Conservation (phyloP, 495 filamentous ascomycete species). For the Aspergillus indologenus region DNA sequence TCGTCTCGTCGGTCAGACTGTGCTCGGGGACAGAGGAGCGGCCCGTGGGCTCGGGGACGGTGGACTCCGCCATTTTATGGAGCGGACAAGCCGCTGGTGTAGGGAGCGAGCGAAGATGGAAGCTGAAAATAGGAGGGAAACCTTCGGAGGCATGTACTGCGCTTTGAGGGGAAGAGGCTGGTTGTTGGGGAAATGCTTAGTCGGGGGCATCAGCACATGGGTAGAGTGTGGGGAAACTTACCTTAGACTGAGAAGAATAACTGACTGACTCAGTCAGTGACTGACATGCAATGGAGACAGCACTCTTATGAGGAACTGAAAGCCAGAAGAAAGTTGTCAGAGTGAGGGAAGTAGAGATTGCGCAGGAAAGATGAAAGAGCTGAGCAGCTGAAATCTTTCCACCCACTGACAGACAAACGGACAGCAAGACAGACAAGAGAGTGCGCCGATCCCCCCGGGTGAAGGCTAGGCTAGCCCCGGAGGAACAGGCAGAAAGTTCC, state of each 20-base stretch:
- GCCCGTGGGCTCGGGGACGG: slow-evolving; percentile 23
- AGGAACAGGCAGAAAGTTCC: neutral
- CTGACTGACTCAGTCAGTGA: neutral
- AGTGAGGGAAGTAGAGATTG: neutral
- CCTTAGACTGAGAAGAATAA: neutral
- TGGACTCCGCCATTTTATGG: slow-evolving; percentile 41
- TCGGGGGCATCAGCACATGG: neutral
- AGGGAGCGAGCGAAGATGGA: slow-evolving; percentile 32
- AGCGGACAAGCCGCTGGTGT: slow-evolving; percentile 40
- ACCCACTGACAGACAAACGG: neutral
- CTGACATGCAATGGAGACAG: neutral
- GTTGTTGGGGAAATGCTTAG: neutral
- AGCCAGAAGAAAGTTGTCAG: neutral
- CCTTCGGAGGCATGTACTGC: slow-evolving; percentile 41
- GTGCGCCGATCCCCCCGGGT: neutral
- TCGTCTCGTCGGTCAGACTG: slow-evolving; percentile 25
- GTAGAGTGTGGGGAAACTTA: neutral
- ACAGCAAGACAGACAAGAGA: neutral
- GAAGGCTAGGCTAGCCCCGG: neutral
- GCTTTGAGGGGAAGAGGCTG: neutral
- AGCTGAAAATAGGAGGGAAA: slow-evolving; percentile 21
- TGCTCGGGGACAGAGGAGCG: slow-evolving; percentile 28
- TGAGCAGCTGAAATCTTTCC: neutral
- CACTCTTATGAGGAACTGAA: neutral
- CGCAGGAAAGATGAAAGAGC: neutral